Evolutionary conservation across 202 grass and related monocot genomes (phyloP), one percentile per base, ranked within the genome.

Genomic region (Schoenoplectus triqueter): DNA sequence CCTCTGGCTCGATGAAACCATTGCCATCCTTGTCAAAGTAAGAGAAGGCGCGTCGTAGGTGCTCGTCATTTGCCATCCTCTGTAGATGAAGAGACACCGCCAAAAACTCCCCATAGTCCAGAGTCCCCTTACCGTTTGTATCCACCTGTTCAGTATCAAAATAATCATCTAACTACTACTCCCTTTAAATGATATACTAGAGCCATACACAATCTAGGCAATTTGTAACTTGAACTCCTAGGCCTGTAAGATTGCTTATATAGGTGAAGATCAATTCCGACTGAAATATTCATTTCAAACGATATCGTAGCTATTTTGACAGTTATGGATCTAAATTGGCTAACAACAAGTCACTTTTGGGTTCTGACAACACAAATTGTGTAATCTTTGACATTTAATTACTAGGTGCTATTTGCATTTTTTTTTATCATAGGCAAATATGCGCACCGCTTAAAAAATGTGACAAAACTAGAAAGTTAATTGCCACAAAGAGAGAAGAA

Each of bases 1-100:
- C 97, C 76, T 96, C 92, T 0, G 97, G 92, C 55, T 96, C 97
- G 41, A 99, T 99, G 73, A 86, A 99, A 84, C 93, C 93, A 91
- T 99, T 91, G n/a, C 90, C 87, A 59, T 99, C 97, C 87, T 96
- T 99, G 84, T 99, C 97, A 42, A 99, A 99, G 80, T 92, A 99
- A 18, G 94, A 89, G 57, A 99, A 99, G 54, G 97, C 97, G 41
- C 86, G 91, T 15, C 91, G 82, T 18, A 99, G 87, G 85, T 99
- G 96, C 67, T 99, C 96, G 1, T 99, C 93, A 69, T 99, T 94
- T 83, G 96, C 96, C 96, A 99, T 99, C 84, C 96, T 88, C 88
- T 99, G 96, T 80, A 99, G 88, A 92, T 99, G 96, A 86, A 99
- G 96, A 14, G 96, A 94, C 45, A 99, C 91, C 0, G 97, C 97